Percentiles rank a stretch among this genome's conserved stretches.
Evolutionary conservation across 139 green algal species (phyloP).

Genomic region (Chara braunii): DNA sequence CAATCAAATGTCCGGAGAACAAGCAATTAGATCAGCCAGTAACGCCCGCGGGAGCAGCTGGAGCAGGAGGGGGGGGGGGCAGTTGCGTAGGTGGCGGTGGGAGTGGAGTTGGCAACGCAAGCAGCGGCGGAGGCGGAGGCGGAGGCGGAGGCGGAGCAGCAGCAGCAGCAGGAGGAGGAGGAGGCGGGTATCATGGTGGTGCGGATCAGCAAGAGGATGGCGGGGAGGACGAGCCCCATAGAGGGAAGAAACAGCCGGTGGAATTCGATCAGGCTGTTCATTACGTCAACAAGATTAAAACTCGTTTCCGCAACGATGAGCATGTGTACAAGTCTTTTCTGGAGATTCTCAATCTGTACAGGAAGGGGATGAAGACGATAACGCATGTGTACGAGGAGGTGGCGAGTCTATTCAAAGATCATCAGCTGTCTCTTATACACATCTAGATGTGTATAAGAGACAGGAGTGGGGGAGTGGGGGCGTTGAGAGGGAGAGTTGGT

Average conservation of each 20-base stretch:
- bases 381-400: constrained; percentile 93
- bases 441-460: too few species aligned
- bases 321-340: constrained; percentile 98
- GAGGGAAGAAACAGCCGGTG: too few species aligned
- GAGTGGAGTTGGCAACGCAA: background rate
- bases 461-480: too few species aligned
- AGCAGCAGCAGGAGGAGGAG: background rate
- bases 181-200: background rate
- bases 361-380: constrained; percentile 96
- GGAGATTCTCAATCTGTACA: constrained; percentile 99
- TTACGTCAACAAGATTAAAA: constrained; percentile 99
- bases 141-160: constrained; percentile 2
- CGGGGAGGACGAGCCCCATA: constrained; percentile 1
- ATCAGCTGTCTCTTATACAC: too few species aligned
- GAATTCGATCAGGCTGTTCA: constrained; percentile 99
- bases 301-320: constrained; percentile 82
- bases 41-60: too few species aligned
- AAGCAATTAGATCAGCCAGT: constrained; percentile 25
- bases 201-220: background rate
- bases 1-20: constrained; percentile 14
- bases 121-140: background rate
- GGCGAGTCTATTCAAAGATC: constrained; percentile 79
- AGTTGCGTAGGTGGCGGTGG: background rate
- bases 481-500: too few species aligned
- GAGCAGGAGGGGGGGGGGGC: background rate